Conservation (phyloP, 2,329 filamentous ascomycete genomes). For the Aspergillus terreus region DNA sequence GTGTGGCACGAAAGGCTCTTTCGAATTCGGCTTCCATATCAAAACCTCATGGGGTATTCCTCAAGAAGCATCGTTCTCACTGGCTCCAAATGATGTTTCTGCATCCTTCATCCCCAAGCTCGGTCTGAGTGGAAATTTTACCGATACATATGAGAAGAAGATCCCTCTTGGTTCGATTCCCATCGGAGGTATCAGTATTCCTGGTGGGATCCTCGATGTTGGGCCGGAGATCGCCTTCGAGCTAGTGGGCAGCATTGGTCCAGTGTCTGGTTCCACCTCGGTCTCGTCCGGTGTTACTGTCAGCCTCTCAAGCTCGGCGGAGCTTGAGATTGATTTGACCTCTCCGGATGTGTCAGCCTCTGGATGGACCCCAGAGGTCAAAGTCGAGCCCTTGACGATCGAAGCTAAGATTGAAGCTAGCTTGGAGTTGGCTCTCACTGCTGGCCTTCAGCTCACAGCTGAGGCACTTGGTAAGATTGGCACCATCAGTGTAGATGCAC, state of each 20-base stretch:
- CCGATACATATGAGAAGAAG: conserved; percentile 11
- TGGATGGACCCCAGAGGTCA: conserved; percentile 13
- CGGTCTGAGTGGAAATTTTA: conserved; percentile 16
- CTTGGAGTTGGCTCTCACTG: conserved; percentile 13
- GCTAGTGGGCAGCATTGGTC: conserved; percentile 14
- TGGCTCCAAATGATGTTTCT: conserved; percentile 15
- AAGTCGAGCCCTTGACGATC: conserved; percentile 9
- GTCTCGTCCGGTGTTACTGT: conserved; percentile 16
- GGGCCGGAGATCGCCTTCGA: conserved; percentile 18
- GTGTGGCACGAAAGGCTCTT: conserved; percentile 18
- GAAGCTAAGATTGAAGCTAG: conserved; percentile 15
- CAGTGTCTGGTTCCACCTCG: conserved; percentile 17
- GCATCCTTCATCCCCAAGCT: conserved; percentile 15
- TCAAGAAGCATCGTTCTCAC: conserved; percentile 8
- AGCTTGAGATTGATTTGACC: conserved; percentile 18
- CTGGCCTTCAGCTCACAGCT: conserved; percentile 10
- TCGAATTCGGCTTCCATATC: conserved; percentile 19
- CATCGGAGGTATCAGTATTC: conserved; percentile 18
- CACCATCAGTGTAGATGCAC: background rate
- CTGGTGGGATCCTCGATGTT: conserved; percentile 14
- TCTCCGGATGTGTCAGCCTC: conserved; percentile 12
- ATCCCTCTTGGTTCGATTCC: conserved; percentile 16
- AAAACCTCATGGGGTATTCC: conserved; percentile 11
- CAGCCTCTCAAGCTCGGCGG: conserved; percentile 15
- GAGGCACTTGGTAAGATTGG: conserved; percentile 10